Evolutionary conservation across 495 filamentous ascomycete species (phyloP).

Genomic region (Neurospora sp.): DNA sequence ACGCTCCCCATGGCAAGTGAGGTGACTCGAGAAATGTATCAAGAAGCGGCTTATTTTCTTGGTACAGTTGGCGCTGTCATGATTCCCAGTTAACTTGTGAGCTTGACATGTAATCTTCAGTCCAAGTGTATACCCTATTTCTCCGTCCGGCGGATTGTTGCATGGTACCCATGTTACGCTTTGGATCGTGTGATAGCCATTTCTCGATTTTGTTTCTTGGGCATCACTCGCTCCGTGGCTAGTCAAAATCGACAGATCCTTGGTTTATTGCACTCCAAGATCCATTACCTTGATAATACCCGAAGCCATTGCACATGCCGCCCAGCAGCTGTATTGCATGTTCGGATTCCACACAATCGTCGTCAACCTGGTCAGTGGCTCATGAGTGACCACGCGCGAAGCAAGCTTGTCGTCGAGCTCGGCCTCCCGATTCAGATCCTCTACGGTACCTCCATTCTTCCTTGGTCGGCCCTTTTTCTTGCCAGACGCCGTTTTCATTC

Average conservation of each 20-base stretch:
- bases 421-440: constrained; percentile 14
- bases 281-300: constrained; percentile 38
- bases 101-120: not conserved
- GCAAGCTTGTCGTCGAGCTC: constrained; percentile 22
- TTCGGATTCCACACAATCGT: constrained; percentile 39
- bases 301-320: constrained; percentile 40
- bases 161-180: not conserved
- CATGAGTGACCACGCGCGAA: constrained; percentile 30
- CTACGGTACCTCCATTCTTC: constrained; percentile 14
- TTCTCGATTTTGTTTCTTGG: not conserved
- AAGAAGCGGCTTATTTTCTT: not conserved
- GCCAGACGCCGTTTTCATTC: constrained; percentile 47
- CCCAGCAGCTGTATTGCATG: constrained; percentile 39
- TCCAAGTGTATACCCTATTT: not conserved
- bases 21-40: too few species aligned
- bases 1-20: not conserved
- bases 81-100: not conserved
- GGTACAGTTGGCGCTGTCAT: not conserved
- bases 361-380: constrained; percentile 35
- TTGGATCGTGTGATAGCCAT: not conserved
- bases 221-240: not conserved
- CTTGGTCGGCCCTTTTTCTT: constrained; percentile 37
- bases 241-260: not conserved
- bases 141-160: not conserved
- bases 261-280: constrained; percentile 25